phyloP scores from a whole-genome alignment of 2,329 filamentous ascomycete species.

The Fusarium mexicanum region DNA sequence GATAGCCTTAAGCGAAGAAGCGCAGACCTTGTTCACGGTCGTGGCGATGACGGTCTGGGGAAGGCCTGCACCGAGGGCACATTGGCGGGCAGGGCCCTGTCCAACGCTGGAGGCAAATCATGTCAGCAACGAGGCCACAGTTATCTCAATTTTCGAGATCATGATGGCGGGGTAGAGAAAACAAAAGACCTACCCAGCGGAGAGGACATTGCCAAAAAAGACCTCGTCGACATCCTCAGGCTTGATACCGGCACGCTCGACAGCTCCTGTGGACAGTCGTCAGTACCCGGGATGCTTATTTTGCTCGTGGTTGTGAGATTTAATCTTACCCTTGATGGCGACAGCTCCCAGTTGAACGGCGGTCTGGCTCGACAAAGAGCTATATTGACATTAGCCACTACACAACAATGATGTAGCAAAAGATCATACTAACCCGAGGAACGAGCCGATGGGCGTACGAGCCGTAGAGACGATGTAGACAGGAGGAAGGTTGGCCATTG shows the following conservation, averaged over 20 bases:
- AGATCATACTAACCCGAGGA: conserved; percentile 76
- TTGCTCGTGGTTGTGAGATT: not conserved
- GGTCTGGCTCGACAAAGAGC: conserved; percentile 86
- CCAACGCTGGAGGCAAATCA: conserved; percentile 71
- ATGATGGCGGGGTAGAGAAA: conserved; percentile 12
- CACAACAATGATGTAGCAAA: not conserved
- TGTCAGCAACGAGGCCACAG: conserved; percentile 19
- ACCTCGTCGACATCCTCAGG: conserved; percentile 93
- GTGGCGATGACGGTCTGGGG: conserved; percentile 83
- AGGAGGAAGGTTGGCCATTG: conserved; percentile 81
- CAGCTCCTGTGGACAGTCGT: conserved; percentile 65
- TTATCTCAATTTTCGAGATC: not conserved
- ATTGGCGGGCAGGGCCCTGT: conserved; percentile 96
- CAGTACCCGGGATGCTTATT: not conserved
- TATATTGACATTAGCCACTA: conserved; percentile 52
- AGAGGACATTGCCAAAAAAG: conserved; percentile 98
- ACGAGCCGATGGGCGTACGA: conserved; percentile 91
- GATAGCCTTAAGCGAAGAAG: conserved; percentile 92
- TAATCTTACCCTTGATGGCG: conserved; percentile 85
- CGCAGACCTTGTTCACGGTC: conserved; percentile 99
- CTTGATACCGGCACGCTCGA: conserved; percentile 89
- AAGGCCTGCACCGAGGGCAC: conserved; percentile 88
- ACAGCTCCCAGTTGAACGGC: conserved; percentile 88
- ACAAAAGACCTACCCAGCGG: conserved; percentile 77
- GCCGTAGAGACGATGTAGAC: conserved; percentile 96